Evolutionary conservation across 192 early-diverging fungal genomes (phyloP).

Genomic region (Lunasporangiospora selenospora): DNA sequence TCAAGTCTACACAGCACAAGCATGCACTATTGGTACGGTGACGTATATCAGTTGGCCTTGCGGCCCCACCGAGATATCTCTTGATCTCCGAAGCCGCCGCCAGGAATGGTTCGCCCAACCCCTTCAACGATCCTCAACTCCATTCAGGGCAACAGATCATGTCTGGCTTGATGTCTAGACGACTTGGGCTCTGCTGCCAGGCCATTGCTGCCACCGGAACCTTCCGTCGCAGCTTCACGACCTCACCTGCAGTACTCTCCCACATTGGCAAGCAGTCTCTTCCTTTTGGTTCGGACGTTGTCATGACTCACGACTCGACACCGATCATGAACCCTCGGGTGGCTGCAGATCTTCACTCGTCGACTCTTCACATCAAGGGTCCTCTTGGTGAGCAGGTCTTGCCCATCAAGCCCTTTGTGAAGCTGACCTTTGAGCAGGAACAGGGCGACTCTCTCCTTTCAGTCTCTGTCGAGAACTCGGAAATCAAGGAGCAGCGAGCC

Average conservation of each 20-base stretch:
- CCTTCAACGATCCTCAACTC: no score
- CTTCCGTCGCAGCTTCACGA: conserved; percentile 50
- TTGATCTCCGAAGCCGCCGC: no score
- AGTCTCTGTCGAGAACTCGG: conserved; percentile 63
- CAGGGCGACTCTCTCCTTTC: conserved; percentile 54
- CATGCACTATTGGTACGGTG: no score
- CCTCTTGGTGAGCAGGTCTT: conserved; percentile 80
- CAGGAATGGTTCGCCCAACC: no score
- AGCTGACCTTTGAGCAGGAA: conserved; percentile 47
- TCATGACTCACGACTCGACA: conserved; percentile 67
- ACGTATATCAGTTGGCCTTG: no score
- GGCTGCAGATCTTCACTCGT: conserved; percentile 63
- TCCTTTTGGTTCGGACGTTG: conserved; percentile 76
- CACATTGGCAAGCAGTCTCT: conserved; percentile 86
- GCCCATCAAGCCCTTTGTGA: conserved; percentile 86
- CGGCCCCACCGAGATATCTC: no score
- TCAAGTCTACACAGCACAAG: no score
- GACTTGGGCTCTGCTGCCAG: conserved; percentile 20
- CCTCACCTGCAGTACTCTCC: conserved; percentile 58
- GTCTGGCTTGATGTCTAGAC: conserved; percentile 31
- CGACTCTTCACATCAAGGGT: conserved; percentile 76
- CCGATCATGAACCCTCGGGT: conserved; percentile 73
- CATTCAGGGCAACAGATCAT: conserved; percentile 10
- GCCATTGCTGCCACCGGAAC: background rate
- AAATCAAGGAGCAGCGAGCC: conserved; percentile 75